These are phyloP conservation scores for Arabidopsis thaliana DNA, from an alignment of 345 rosid genomes.

Conservation along the genomic window DNA sequence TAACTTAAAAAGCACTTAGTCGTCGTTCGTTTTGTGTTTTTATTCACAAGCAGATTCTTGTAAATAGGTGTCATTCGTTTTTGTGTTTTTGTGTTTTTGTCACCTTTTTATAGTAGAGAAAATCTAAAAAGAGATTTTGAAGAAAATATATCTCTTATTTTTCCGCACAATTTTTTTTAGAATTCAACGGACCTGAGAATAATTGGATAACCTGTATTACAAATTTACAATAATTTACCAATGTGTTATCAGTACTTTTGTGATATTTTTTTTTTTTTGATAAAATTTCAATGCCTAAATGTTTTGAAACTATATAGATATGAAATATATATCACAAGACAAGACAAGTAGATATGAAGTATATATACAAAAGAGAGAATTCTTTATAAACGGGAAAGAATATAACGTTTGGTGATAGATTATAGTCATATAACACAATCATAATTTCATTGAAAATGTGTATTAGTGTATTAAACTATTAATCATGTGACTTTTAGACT, in stretches of 20 bases:
- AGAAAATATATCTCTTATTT: too few species aligned
- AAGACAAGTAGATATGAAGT: not conserved
- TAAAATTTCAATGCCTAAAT: not conserved
- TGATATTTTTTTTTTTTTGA: too few species aligned
- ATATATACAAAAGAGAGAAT: not conserved
- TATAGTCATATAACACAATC: not conserved
- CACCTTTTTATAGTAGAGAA: not conserved
- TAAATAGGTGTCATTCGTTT: not conserved
- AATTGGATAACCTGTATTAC: too few species aligned
- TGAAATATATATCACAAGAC: not conserved
- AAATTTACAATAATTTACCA: too few species aligned
- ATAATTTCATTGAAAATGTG: not conserved
- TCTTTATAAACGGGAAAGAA: not conserved
- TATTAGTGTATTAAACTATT: conserved; percentile 6
- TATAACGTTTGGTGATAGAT: not conserved
- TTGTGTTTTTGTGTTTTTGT: conserved; percentile 5
- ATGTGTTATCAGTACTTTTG: too few species aligned
- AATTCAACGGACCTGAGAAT: too few species aligned
- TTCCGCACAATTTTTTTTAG: not conserved
- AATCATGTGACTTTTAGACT: conserved; percentile 13
- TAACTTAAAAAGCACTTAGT: not conserved
- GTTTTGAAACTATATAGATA: not conserved
- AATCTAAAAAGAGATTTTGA: not conserved
- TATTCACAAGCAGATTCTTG: not conserved
- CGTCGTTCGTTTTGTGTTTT: not conserved